These are phyloP conservation scores for Haplosporangium sp. DNA, from an alignment of 371 early-diverging fungal species.

Conservation along the genomic window DNA sequence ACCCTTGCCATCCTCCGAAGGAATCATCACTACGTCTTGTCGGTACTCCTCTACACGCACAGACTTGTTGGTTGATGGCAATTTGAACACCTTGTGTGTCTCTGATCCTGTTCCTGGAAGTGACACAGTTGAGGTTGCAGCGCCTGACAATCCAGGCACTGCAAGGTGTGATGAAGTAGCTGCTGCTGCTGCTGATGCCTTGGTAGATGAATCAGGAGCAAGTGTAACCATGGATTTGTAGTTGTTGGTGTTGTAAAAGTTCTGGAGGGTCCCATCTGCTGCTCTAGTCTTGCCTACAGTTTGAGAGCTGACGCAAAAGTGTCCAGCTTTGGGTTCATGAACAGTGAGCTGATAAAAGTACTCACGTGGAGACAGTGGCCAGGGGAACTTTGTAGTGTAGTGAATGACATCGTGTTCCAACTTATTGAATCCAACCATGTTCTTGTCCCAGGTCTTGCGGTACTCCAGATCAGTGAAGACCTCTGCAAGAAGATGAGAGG, in stretches of 20 bases:
- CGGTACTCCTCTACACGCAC: constrained; percentile 64
- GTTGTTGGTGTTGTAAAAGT: constrained; percentile 42
- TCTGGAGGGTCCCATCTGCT: constrained; percentile 41
- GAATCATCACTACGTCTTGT: constrained; percentile 62
- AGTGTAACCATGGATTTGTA: constrained; percentile 57
- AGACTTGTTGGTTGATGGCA: constrained; percentile 49
- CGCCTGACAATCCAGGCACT: constrained; percentile 27
- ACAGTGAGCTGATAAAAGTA: constrained; percentile 59
- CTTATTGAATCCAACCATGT: constrained; percentile 59
- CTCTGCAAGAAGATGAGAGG: constrained; percentile 43
- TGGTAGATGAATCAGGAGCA: constrained; percentile 20
- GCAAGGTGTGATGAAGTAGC: constrained; percentile 15
- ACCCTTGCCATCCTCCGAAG: constrained; percentile 58
- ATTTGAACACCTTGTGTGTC: constrained; percentile 40
- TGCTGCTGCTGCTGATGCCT: constrained; percentile 8
- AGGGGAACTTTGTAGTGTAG: constrained; percentile 60
- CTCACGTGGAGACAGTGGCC: constrained; percentile 65
- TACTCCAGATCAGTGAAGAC: constrained; percentile 61
- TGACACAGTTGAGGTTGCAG: constrained; percentile 37
- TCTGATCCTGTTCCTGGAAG: constrained; percentile 31
- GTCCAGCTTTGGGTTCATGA: constrained; percentile 48
- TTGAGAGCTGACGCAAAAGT: constrained; percentile 51
- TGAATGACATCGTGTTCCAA: constrained; percentile 55
- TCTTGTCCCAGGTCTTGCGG: constrained; percentile 66
- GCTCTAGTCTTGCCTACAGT: constrained; percentile 50